Conservation (phyloP, 768 basidiomycete species). For the Kwoniella bestiolae region DNA sequence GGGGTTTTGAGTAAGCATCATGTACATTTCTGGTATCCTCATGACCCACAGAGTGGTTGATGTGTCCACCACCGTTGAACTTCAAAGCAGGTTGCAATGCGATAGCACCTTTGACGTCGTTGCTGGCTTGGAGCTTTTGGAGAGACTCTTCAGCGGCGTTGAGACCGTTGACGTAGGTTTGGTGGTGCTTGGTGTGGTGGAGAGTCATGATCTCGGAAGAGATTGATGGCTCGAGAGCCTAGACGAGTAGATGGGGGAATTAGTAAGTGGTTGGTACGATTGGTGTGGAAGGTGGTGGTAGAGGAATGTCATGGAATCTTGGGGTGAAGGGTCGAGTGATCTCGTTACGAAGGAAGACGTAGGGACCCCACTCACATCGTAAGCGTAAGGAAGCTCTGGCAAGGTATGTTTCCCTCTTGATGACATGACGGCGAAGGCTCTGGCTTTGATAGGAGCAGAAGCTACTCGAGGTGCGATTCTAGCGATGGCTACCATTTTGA, state of each 20-base stretch:
- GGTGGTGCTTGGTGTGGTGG: constrained; percentile 94
- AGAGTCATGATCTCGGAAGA: constrained; percentile 88
- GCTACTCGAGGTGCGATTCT: constrained; percentile 25
- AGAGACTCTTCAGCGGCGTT: constrained; percentile 85
- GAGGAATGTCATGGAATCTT: too few species aligned
- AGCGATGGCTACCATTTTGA: constrained; percentile 27
- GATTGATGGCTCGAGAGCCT: constrained; percentile 88
- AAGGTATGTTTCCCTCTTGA: constrained; percentile 68
- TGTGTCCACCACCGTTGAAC: constrained; percentile 91
- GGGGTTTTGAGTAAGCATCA: not conserved
- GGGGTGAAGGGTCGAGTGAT: not conserved
- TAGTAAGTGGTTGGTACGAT: too few species aligned
- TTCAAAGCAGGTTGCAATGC: constrained; percentile 87
- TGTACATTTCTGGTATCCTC: not conserved
- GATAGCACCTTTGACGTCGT: constrained; percentile 77
- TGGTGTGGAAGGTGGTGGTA: too few species aligned
- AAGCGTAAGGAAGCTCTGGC: constrained; percentile 74
- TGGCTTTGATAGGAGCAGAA: constrained; percentile 14
- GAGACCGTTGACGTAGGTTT: constrained; percentile 88
- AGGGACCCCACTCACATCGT: constrained; percentile 64
- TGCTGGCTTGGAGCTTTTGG: constrained; percentile 59
- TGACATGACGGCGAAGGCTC: constrained; percentile 18
- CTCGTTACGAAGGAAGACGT: not conserved
- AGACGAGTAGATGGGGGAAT: too few species aligned
- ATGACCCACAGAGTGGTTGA: constrained; percentile 58